Conservation (phyloP, 805 yeast genomes). For the Yamadazyma sp. region DNA sequence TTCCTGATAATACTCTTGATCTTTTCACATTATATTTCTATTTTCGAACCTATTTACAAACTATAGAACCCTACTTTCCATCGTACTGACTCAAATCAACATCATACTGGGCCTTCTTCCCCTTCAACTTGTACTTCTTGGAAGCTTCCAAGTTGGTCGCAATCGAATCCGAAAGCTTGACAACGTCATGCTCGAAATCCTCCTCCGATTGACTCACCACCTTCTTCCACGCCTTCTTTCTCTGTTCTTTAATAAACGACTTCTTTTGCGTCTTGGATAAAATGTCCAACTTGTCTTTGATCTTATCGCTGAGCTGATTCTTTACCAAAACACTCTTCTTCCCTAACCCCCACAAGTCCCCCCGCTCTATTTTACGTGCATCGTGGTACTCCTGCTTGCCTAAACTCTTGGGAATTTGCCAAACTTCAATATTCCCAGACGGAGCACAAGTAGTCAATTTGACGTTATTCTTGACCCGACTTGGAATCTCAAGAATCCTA, state of each 20-base stretch:
- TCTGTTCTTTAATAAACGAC: slow-evolving; percentile 35
- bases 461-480: slow-evolving; percentile 81
- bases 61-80: slow-evolving; percentile 15
- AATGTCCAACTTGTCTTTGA: slow-evolving; percentile 33
- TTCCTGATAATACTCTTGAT: too few relatives aligned
- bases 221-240: slow-evolving; percentile 36
- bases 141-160: slow-evolving; percentile 34
- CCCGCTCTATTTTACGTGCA: slow-evolving; percentile 80
- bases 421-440: slow-evolving; percentile 76
- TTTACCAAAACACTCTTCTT: slow-evolving; percentile 35
- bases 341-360: slow-evolving; percentile 78
- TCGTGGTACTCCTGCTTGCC: slow-evolving; percentile 80
- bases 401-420: slow-evolving; percentile 81
- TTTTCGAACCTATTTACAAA: slow-evolving; percentile 1
- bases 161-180: slow-evolving; percentile 25
- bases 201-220: slow-evolving; percentile 24
- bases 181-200: slow-evolving; percentile 27
- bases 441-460: slow-evolving; percentile 76
- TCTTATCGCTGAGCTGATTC: slow-evolving; percentile 29
- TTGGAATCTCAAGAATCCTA: slow-evolving; percentile 68
- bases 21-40: too few relatives aligned
- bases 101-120: slow-evolving; percentile 24
- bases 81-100: slow-evolving; percentile 20
- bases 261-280: slow-evolving; percentile 39
- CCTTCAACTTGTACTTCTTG: slow-evolving; percentile 31